These are phyloP conservation scores for Penicillium manginii DNA, from an alignment of 495 filamentous ascomycete genomes.

Conservation along the genomic window DNA sequence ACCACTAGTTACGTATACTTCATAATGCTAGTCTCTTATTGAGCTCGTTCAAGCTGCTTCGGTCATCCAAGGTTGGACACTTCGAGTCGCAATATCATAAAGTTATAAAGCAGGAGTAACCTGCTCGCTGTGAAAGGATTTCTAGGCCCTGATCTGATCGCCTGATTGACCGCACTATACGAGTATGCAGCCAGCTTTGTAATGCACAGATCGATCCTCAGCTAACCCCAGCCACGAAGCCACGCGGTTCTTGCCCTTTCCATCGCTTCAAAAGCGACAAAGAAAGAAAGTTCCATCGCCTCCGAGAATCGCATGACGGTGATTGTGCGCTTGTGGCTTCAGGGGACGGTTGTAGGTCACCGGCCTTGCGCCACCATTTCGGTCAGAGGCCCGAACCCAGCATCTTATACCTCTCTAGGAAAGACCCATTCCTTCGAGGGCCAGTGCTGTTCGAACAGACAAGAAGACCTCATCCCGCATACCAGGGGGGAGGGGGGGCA, in stretches of 20 bases:
- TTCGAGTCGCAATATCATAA: too few species aligned
- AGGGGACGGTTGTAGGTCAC: conserved; percentile 10
- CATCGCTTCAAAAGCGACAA: not conserved
- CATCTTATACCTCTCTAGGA: not conserved
- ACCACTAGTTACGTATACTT: too few species aligned
- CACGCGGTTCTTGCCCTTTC: not conserved
- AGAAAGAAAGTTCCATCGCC: conserved; percentile 13
- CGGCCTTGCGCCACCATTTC: conserved; percentile 15
- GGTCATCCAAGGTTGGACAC: too few species aligned
- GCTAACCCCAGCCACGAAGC: not conserved
- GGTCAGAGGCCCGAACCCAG: conserved; percentile 3
- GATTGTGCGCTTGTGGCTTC: conserved; percentile 12
- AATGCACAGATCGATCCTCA: conserved; percentile 12
- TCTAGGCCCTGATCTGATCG: not conserved
- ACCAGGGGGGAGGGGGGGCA: not conserved
- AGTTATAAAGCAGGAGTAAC: too few species aligned
- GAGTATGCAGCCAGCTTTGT: conserved; percentile 16
- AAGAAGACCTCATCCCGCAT: not conserved
- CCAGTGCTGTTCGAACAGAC: not conserved
- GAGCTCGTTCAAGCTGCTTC: too few species aligned
- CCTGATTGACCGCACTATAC: conserved; percentile 14
- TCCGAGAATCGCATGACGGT: conserved; percentile 7
- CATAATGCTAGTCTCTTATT: too few species aligned
- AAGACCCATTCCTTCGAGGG: not conserved
- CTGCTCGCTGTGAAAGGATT: not conserved